A percentile compares a stretch with the other conserved stretches of the same genome.
phyloP scores from a whole-genome alignment of 164 flowering plant species.

The Magnolia changhungtana region DNA sequence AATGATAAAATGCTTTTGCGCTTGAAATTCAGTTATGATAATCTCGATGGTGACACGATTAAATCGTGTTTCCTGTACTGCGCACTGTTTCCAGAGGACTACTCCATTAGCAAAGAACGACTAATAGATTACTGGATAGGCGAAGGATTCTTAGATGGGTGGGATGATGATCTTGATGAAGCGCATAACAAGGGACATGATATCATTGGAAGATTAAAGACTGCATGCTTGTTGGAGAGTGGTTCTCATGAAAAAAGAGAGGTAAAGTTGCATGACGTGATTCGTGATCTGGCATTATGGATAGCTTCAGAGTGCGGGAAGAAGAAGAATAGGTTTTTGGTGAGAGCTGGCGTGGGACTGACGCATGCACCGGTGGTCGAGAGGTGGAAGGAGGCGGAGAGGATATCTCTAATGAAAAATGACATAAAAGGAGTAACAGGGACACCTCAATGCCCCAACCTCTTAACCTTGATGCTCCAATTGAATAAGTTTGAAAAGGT shows the following conservation, averaged over 20 bases:
- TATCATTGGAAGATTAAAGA: constrained; percentile 10
- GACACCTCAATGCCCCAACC: constrained; percentile 17
- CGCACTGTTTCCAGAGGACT: constrained; percentile 11
- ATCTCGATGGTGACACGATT: neutral
- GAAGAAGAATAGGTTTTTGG: constrained; percentile 4
- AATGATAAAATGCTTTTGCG: neutral
- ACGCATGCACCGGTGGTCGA: constrained; percentile 4
- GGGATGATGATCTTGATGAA: constrained; percentile 4
- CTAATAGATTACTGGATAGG: constrained; percentile 13
- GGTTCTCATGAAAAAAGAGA: constrained; percentile 7
- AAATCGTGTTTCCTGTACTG: constrained; percentile 13
- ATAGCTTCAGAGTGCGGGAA: constrained; percentile 12
- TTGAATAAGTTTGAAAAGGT: neutral
- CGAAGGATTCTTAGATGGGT: constrained; percentile 13
- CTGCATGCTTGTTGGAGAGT: constrained; percentile 15
- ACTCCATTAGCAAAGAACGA: constrained; percentile 2
- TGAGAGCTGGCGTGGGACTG: neutral
- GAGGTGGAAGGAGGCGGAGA: constrained; percentile 15
- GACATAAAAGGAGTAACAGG: neutral
- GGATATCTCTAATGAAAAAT: constrained; percentile 13
- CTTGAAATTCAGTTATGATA: constrained; percentile 17
- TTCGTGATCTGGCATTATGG: constrained; percentile 15
- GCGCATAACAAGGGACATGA: constrained; percentile 10
- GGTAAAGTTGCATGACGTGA: constrained; percentile 16
- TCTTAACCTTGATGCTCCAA: constrained; percentile 17